These are phyloP conservation scores for Paramyrothecium sp. DNA, from an alignment of 2,329 filamentous ascomycete genomes.

Conservation along the genomic window DNA sequence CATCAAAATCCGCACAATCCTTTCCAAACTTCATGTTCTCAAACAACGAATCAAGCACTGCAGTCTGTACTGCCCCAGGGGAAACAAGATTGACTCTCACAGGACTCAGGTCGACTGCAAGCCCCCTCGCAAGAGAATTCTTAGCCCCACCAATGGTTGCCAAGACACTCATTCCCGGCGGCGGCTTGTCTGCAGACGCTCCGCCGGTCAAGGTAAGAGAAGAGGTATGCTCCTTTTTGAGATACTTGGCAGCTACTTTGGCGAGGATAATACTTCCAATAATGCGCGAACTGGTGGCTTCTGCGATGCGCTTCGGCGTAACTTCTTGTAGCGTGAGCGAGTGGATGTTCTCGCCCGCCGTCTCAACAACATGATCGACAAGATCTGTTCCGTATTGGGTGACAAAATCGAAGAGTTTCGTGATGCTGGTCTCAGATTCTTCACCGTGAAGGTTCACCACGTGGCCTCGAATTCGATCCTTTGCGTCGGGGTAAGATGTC, in stretches of 20 bases:
- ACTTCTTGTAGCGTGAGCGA: slow-evolving; percentile 37
- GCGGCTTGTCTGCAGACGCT: slow-evolving; percentile 46
- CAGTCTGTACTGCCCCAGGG: slow-evolving; percentile 53
- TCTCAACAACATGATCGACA: slow-evolving; percentile 58
- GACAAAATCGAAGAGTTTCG: slow-evolving; percentile 16
- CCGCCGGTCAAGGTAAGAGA: slow-evolving; percentile 60
- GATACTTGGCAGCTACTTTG: slow-evolving; percentile 44
- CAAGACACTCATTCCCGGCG: slow-evolving; percentile 48
- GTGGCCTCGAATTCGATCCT: neutral
- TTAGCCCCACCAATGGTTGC: slow-evolving; percentile 47
- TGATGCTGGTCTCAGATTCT: too few species aligned
- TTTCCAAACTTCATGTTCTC: neutral
- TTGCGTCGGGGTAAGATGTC: neutral
- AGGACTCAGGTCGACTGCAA: slow-evolving; percentile 63
- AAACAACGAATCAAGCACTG: slow-evolving; percentile 24
- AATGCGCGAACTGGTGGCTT: too few species aligned
- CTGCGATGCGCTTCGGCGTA: slow-evolving; percentile 46
- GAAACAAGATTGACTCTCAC: slow-evolving; percentile 62
- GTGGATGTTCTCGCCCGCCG: slow-evolving; percentile 45
- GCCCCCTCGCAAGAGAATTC: slow-evolving; percentile 49
- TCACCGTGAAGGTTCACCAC: slow-evolving; percentile 32
- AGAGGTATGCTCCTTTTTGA: slow-evolving; percentile 36
- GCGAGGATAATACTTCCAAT: slow-evolving; percentile 40
- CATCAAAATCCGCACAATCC: slow-evolving; percentile 7
- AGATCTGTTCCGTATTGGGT: slow-evolving; percentile 37